phyloP scores from a whole-genome alignment of 108 stramenopile species.

The Nitzschia putrida region DNA sequence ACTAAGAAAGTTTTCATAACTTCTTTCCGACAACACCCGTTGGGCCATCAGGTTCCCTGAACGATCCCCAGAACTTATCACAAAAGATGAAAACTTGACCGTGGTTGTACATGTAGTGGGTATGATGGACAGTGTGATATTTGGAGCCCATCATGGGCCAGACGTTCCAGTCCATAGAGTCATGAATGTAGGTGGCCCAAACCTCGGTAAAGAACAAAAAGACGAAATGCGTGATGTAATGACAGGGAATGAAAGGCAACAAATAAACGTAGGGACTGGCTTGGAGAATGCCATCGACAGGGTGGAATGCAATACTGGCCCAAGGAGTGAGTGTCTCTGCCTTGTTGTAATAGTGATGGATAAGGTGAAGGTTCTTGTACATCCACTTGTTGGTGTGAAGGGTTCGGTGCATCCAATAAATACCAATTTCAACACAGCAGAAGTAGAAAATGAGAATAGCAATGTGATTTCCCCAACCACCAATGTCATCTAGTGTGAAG shows the following conservation, averaged over 20 bases:
- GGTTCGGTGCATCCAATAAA: slow-evolving; percentile 90
- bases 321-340: slow-evolving; percentile 85
- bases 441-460: slow-evolving; percentile 65
- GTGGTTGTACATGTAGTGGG: slow-evolving; percentile 91
- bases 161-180: slow-evolving; percentile 81
- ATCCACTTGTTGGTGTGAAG: slow-evolving; percentile 88
- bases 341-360: slow-evolving; percentile 82
- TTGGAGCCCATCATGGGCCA: slow-evolving; percentile 90
- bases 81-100: slow-evolving; percentile 92
- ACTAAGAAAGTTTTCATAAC: not conserved
- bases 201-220: slow-evolving; percentile 85
- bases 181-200: slow-evolving; percentile 94
- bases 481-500: slow-evolving; percentile 74
- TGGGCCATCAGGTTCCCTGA: slow-evolving; percentile 64
- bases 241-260: slow-evolving; percentile 75
- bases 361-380: slow-evolving; percentile 83
- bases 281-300: slow-evolving; percentile 83
- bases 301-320: slow-evolving; percentile 90
- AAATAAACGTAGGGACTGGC: slow-evolving; percentile 78
- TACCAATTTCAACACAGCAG: slow-evolving; percentile 76
- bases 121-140: slow-evolving; percentile 91
- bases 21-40: slow-evolving; percentile 42
- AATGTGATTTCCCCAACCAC: slow-evolving; percentile 63
- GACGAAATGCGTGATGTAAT: slow-evolving; percentile 82
- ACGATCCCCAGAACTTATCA: slow-evolving; percentile 83